Base-by-base conservation (phyloP, 345 rosid species). In the Eucalyptus albens region DNA sequence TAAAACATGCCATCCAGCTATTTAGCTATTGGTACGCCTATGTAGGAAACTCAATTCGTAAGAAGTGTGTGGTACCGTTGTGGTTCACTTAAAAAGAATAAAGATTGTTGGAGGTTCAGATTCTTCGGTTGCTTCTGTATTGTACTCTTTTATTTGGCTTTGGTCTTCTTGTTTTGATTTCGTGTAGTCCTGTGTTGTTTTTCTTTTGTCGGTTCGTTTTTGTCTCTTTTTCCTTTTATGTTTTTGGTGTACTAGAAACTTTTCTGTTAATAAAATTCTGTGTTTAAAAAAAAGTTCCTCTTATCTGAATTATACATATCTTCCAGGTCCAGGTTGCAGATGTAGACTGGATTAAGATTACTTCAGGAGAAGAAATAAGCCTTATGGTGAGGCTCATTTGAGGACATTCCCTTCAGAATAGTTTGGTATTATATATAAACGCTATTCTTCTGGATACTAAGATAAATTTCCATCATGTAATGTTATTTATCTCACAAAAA, bases 301-400 rank as follows among this genome's bases (percentile, higher is more conserved):
- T 90, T 56, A 81, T 87, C 33, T 59, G 51, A 91, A 67, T 33
- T 87, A 53, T 55, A 88, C 82, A 82, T 92, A 82, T 89, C 87
- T 82, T 91, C 37, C 97, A 97, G 99, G 96, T 95, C 91, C 96
- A 93, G 92, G 99, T 97, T 90, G 97, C 97, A 81, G 99, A 96
- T 91, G 90, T 97, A 59, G 99, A 96, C 92, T 97, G 99, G 99
- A 95, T 97, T 91, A 97, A 95, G 92, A 95, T 97, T 90, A 91
- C 92, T 33, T 94, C 98, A 47, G 94, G 94, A 91, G 96, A 96
- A 88, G 95, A 93, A 92, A 96, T 97, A 92, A 96, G 95, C 92
- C 94, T 97, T 90, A 94, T 96, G 98, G 99, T 97, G 90, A 77
- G 85, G 85, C 47, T 77, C 45, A 37, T 42, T 77, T 77, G 47